These are phyloP conservation scores for Dictyophora rubrovolvata DNA, from an alignment of 768 basidiomycete species.

Conservation along the genomic window DNA sequence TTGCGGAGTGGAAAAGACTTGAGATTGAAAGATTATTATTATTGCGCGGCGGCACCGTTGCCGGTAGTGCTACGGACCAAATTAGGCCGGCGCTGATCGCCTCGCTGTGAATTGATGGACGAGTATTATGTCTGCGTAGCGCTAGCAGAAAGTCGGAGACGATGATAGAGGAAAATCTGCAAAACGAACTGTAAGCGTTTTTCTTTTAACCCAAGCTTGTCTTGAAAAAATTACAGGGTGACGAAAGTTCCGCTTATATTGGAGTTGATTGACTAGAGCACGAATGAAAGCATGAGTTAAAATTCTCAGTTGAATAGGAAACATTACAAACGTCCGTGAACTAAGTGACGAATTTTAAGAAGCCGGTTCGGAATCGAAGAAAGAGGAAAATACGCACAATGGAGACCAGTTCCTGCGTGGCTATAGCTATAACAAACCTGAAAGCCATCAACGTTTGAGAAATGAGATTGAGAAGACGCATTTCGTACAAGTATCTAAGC, in stretches of 20 bases:
- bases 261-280: neutral
- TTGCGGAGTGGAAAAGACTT: too few species aligned
- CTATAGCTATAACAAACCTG: neutral
- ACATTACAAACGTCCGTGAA: neutral
- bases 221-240: neutral
- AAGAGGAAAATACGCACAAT: neutral
- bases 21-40: too few species aligned
- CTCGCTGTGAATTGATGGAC: too few species aligned
- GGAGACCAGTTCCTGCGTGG: neutral
- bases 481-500: neutral
- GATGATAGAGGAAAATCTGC: neutral
- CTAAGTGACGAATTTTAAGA: neutral
- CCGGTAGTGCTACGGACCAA: too few species aligned
- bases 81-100: too few species aligned
- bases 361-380: neutral
- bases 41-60: too few species aligned
- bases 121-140: neutral
- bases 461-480: neutral
- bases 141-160: neutral
- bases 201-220: neutral
- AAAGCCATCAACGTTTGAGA: neutral
- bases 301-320: neutral
- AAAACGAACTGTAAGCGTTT: neutral
- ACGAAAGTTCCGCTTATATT: neutral
- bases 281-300: too few species aligned